phyloP scores from a whole-genome alignment of 805 yeast species.

The Schwanniomyces polymorphus region DNA sequence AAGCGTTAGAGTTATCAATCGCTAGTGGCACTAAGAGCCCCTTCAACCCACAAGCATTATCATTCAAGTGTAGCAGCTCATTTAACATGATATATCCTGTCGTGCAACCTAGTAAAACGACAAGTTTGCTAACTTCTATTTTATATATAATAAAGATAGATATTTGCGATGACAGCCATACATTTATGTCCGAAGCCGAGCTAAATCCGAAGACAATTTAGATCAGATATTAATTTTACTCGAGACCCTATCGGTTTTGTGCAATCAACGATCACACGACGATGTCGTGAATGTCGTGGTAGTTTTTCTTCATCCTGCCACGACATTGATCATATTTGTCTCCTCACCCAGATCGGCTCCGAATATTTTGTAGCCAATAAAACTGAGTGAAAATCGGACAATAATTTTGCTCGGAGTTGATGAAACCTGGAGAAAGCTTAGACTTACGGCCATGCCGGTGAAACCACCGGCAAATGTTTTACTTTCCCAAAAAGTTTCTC shows the following conservation, averaged over 20 bases:
- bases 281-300: not conserved
- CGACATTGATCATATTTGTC: not conserved
- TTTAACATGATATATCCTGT: not conserved
- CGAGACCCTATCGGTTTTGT: not conserved
- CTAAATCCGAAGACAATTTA: not conserved
- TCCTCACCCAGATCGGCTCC: constrained; percentile 4
- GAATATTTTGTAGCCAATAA: constrained; percentile 2
- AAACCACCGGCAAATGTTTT: not conserved
- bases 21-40: constrained; percentile 20
- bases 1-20: constrained; percentile 19
- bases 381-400: not conserved
- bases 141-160: not conserved
- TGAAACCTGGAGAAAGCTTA: constrained; percentile 6
- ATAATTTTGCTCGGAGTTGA: not conserved
- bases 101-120: not conserved
- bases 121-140: not conserved
- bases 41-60: not conserved
- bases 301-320: not conserved
- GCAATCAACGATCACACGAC: not conserved
- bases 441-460: constrained; percentile 1
- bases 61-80: not conserved
- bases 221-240: no score
- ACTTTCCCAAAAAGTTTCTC: not conserved
- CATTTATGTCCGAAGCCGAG: not conserved
- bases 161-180: not conserved